Base-by-base conservation (phyloP, 2,329 filamentous ascomycete species). In the Lasiodiplodia theobromae region DNA sequence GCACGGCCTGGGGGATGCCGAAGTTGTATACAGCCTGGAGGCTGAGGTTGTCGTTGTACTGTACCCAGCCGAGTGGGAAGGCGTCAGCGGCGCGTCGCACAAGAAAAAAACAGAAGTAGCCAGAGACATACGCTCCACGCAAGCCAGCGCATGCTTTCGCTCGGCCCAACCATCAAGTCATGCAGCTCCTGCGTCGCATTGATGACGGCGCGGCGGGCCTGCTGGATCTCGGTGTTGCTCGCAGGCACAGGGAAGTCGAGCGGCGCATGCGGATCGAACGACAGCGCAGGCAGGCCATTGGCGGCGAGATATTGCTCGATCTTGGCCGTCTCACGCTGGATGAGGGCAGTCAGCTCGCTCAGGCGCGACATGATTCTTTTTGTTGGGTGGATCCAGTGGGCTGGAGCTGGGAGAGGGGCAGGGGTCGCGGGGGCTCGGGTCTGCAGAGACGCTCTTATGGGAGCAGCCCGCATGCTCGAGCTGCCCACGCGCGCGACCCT, bases 121-220 rank as follows among this genome's bases (percentile, higher is more conserved):
- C 31, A 31, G 25, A 34, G 60, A 72, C 71, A 34, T 69, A 72
- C 71, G 58, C 70, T 71, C 71, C 71, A 73, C n/a, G 67, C 68
- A 49, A 72, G 56, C 70, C 71, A 73, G 7, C 71, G 71, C 28
- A 71, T 6, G 31, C 44, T 65, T 47, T 73, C 71, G 47, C 63
- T 66, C n/a, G 71, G 71, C 34, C 71, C 71, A 31, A 73, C 70
- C 71, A 73, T 71, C 60, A 73, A 37, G 60, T 72, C 70, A 66
- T 69, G 71, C 56, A 73, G 71, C 69, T 73, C 71, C 44, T 70
- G 54, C n/a, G 71, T 72, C 16, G 71, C 71, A 70, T 71, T 70
- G 56, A 73, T 69, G 23, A 73, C 69, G 16, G 66, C 53, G 5
- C 71, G 71, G 4, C 71, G 69, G 7, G 71, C 70, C 10, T 56